Percentiles rank a stretch among this genome's conserved stretches.
phyloP scores from a whole-genome alignment of 805 yeast species.

The Lachancea quebecensis region DNA sequence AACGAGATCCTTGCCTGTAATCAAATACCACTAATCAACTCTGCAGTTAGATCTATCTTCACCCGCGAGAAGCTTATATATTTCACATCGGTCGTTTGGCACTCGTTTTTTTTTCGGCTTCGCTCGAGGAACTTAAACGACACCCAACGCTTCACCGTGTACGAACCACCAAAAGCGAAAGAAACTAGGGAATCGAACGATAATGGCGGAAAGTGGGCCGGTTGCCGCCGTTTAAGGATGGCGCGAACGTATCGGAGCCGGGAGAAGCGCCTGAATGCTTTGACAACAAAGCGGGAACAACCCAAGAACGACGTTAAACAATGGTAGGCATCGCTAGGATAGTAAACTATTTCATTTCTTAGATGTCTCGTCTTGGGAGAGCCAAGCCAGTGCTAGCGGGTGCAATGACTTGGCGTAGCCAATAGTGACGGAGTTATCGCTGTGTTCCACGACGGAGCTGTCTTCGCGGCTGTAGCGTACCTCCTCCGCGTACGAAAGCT shows the following conservation, averaged over 20 bases:
- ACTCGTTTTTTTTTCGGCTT: conserved; percentile 1
- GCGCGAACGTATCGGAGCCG: not conserved
- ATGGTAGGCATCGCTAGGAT: not conserved
- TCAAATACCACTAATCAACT: not conserved
- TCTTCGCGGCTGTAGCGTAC: conserved; percentile 27
- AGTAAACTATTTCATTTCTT: not conserved
- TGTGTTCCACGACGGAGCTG: conserved; percentile 8
- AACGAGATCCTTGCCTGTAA: not conserved
- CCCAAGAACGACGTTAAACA: too few species aligned
- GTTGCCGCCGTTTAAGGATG: not conserved
- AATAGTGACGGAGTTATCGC: conserved; percentile 12
- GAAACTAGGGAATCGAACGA: not conserved
- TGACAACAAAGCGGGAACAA: not conserved
- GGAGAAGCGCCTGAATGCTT: not conserved
- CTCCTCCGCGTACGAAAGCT: conserved; percentile 30
- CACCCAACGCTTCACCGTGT: not conserved
- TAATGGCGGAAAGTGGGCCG: not conserved
- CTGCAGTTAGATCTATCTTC: not conserved
- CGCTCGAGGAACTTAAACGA: not conserved
- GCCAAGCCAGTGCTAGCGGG: conserved; percentile 69
- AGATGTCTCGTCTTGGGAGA: conserved; percentile 36
- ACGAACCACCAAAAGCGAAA: not conserved
- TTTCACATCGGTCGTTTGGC: conserved; percentile 2
- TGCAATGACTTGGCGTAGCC: conserved; percentile 46
- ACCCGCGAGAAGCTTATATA: not conserved